phyloP scores from a whole-genome alignment of 148 eudicot species.

The Heliosperma pusillum region DNA sequence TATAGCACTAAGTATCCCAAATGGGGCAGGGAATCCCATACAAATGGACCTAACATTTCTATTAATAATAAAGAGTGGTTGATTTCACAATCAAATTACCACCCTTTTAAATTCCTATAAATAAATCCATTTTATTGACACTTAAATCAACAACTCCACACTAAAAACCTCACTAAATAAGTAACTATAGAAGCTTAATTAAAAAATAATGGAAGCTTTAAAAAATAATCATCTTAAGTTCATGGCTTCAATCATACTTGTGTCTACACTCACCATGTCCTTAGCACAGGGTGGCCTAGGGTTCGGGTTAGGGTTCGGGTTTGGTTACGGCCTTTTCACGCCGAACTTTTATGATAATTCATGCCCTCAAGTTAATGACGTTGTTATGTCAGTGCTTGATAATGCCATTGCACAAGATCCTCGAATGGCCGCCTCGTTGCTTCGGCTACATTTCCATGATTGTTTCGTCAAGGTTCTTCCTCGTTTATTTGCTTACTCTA shows the following conservation, averaged over 20 bases:
- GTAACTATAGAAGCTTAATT: not conserved
- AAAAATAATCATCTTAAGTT: not conserved
- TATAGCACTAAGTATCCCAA: slow-evolving; percentile 2
- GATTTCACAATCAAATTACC: not conserved
- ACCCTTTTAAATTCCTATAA: slow-evolving; percentile 11
- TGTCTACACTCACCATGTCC: slow-evolving; percentile 13
- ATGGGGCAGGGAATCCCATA: slow-evolving; percentile 15
- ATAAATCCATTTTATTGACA: not conserved
- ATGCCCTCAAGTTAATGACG: slow-evolving; percentile 80
- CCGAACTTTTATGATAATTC: slow-evolving; percentile 63
- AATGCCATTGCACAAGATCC: slow-evolving; percentile 61
- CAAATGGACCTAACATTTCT: slow-evolving; percentile 19
- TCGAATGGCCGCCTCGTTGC: slow-evolving; percentile 85
- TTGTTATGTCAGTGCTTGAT: slow-evolving; percentile 66
- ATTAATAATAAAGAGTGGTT: slow-evolving; percentile 12
- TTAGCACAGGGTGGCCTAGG: slow-evolving; percentile 47
- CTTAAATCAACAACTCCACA: slow-evolving; percentile 13
- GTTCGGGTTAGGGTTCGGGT: slow-evolving; percentile 21
- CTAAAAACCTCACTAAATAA: not conserved
- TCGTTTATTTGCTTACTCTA: not conserved
- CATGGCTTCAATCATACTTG: slow-evolving; percentile 12
- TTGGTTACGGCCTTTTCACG: slow-evolving; percentile 32
- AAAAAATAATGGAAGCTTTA: not conserved
- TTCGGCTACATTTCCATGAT: slow-evolving; percentile 86
- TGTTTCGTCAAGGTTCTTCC: slow-evolving; percentile 74